A percentile compares a stretch with the other conserved stretches of the same genome.
Conservation (phyloP, 1,284 basidiomycete species). For the Polyporus tsugae region DNA sequence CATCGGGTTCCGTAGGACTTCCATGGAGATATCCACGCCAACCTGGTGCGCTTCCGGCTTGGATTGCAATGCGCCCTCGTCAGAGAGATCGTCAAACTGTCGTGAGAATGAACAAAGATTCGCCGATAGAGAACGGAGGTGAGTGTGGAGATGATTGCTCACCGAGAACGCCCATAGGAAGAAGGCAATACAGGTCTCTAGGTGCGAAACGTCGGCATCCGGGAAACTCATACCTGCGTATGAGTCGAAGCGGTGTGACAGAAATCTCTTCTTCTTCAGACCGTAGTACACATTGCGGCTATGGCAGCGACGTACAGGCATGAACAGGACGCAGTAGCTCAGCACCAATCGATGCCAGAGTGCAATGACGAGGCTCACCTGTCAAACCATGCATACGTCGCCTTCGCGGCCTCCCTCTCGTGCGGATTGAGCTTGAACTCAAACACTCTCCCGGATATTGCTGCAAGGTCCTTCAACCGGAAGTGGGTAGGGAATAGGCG, state of each 20-base stretch:
- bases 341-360: neutral
- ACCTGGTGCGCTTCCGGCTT: constrained; percentile 50
- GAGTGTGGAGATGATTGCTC: constrained; percentile 23
- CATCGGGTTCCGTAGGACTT: constrained; percentile 41
- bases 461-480: constrained; percentile 32
- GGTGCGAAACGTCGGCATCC: constrained; percentile 52
- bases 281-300: constrained; percentile 35
- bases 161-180: constrained; percentile 58
- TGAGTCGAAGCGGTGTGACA: constrained; percentile 46
- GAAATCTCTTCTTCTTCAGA: constrained; percentile 32
- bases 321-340: neutral
- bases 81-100: constrained; percentile 53
- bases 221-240: constrained; percentile 54
- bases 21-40: constrained; percentile 47
- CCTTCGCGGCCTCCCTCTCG: constrained; percentile 25
- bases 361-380: constrained; percentile 20
- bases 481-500: constrained; percentile 35
- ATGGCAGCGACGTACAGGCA: neutral
- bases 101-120: neutral
- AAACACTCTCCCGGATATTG: constrained; percentile 32
- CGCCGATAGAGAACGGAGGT: neutral
- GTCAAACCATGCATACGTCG: constrained; percentile 32
- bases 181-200: constrained; percentile 53
- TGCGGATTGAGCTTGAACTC: constrained; percentile 35
- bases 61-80: constrained; percentile 51